A percentile compares a stretch with the other conserved stretches of the same genome.
These are phyloP conservation scores for Hypomontagnella submonticulosa DNA, from an alignment of 495 filamentous ascomycete species.

Conservation along the genomic window DNA sequence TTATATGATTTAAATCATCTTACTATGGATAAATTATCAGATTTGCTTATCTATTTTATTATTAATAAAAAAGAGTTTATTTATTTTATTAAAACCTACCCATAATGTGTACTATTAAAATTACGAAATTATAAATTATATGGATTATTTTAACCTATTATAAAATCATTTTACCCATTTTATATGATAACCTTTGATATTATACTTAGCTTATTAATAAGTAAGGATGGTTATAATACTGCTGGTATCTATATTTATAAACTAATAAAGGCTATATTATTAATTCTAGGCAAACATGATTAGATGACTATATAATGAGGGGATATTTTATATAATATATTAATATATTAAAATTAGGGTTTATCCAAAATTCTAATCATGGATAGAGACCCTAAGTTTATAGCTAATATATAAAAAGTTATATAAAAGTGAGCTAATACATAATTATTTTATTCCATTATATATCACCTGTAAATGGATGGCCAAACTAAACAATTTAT, in stretches of 20 bases:
- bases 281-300: neutral
- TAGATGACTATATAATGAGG: neutral
- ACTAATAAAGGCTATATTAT: neutral
- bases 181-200: constrained; percentile 14
- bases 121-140: constrained; percentile 7
- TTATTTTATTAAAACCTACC: constrained; percentile 1
- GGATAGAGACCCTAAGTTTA: neutral
- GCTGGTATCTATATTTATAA: constrained; percentile 3
- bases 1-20: constrained; percentile 3
- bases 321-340: constrained; percentile 1
- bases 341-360: neutral
- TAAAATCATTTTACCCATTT: neutral
- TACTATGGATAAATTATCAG: neutral
- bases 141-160: constrained; percentile 4
- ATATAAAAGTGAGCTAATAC: constrained; percentile 3
- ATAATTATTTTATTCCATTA: constrained; percentile 3
- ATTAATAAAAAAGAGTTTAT: constrained; percentile 1
- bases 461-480: constrained; percentile 8
- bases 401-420: neutral
- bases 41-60: constrained; percentile 2
- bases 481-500: constrained; percentile 3
- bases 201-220: neutral
- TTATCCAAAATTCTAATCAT: constrained; percentile 4
- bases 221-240: constrained; percentile 1
- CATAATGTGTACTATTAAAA: constrained; percentile 1